A percentile compares a stretch with the other conserved stretches of the same genome.
Evolutionary conservation across 2,329 filamentous ascomycete genomes (phyloP).

Genomic region (Exophiala sp.): DNA sequence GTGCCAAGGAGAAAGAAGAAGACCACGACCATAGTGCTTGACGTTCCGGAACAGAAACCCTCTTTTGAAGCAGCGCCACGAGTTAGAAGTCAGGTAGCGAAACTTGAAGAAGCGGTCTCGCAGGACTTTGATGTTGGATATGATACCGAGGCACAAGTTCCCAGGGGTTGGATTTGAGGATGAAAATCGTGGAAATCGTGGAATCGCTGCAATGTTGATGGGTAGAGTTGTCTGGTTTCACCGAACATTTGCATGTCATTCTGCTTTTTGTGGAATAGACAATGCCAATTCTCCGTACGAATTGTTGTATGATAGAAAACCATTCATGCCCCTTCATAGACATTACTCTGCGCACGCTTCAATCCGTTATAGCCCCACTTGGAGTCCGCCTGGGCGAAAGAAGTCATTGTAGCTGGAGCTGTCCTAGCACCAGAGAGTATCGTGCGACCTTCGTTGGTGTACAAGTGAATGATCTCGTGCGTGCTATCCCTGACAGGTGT

Average conservation of each 20-base stretch:
- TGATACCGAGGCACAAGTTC: background rate
- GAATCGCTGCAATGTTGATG: no score
- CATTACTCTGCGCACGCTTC: conserved; percentile 6
- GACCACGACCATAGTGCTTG: background rate
- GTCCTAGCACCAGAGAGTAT: background rate
- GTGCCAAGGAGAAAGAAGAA: background rate
- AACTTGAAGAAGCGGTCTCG: background rate
- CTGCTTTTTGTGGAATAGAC: no score
- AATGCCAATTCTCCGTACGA: no score
- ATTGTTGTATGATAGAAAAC: no score
- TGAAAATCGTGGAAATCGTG: no score
- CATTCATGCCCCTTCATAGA: background rate
- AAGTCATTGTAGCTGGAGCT: background rate
- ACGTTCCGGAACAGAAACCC: background rate
- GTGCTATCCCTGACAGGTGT: conserved; percentile 7
- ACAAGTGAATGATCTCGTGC: conserved; percentile 20
- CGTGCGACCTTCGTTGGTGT: conserved; percentile 1
- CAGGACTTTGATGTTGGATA: background rate
- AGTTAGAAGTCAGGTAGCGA: conserved; percentile 7
- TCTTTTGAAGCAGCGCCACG: background rate
- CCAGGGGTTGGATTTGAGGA: background rate
- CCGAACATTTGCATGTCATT: no score
- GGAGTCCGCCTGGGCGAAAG: conserved; percentile 13
- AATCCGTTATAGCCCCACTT: conserved; percentile 17
- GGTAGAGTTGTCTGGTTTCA: no score